Base-by-base conservation (phyloP, 1,284 basidiomycete genomes). In the Rhizoctonia solani region DNA sequence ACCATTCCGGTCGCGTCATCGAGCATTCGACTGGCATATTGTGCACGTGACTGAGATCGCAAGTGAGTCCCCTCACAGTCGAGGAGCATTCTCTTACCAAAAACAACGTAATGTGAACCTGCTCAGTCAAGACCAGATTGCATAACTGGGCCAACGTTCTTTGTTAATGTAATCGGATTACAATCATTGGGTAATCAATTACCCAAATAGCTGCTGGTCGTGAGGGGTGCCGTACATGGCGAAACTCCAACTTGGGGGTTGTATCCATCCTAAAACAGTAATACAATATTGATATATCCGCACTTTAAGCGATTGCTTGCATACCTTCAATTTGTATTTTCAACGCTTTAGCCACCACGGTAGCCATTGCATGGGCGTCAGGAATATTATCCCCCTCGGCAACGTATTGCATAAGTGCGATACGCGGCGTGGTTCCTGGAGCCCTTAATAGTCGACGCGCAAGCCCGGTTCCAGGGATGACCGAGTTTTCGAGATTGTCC, bases 161-260 rank as follows among this genome's bases (percentile, higher is more conserved):
- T n/a, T n/a, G n/a, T n/a, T n/a, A n/a, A n/a, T n/a, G 16, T 39
- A 39, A 39, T 39, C 16, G 37, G 16, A 39, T 39, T 29, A n/a
- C 21, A 29, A 11, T 11, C 27, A 27, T 27, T 5, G 49, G 21
- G 8, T 5, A 5, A 52, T 25, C 23, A 52, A 32, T 78, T 75
- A 89, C 66, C 87, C 88, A 68, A 88, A 90, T 69, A 90, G 76
- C 21, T 84, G 82, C 73, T 86, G 83, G 73, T 90, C 87, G 68
- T 87, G 85, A 50, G 85, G 83, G n/a, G 86, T 81, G 42, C 88
- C 89, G 72, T 89, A 90, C 50, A 90, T 77, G 6, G 88, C 89
- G 68, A 83, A 80, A 69, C 77, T 77, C 88, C 88, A 90, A 71
- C 87, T 85, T 19, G 71, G 73, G 9, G 88, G 89, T 72, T 87